Evolutionary conservation across 129 eudicot species (phyloP).

Genomic region (Tanacetum coccineum): DNA sequence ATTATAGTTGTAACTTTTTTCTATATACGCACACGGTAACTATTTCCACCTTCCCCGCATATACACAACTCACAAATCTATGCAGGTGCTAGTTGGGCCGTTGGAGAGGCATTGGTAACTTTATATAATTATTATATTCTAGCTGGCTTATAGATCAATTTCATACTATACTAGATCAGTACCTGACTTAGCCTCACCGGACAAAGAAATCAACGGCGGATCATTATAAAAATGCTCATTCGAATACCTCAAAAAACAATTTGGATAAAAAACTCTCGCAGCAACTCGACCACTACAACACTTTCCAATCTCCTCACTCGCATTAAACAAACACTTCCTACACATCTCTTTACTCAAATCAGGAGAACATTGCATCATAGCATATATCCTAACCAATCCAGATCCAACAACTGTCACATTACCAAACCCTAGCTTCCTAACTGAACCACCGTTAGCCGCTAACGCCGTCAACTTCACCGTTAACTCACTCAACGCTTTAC

Average conservation of each 20-base stretch:
- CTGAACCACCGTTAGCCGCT: constrained; percentile 26
- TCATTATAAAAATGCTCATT: constrained; percentile 29
- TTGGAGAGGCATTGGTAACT: no score
- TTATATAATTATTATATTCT: no score
- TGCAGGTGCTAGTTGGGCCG: no score
- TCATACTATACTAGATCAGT: constrained; percentile 4
- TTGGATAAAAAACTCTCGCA: constrained; percentile 35
- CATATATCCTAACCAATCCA: constrained; percentile 30
- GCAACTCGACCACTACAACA: constrained; percentile 36
- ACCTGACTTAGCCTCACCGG: constrained; percentile 18
- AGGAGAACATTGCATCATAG: constrained; percentile 59
- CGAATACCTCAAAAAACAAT: constrained; percentile 44
- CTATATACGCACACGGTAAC: no score
- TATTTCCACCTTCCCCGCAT: no score
- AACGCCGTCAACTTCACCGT: constrained; percentile 7
- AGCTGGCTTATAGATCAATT: no score
- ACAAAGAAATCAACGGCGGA: constrained; percentile 4
- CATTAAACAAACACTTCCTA: constrained; percentile 27
- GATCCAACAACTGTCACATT: constrained; percentile 7
- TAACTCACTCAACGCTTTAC: constrained; percentile 14
- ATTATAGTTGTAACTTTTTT: not conserved
- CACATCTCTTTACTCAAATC: constrained; percentile 43
- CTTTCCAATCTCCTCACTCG: constrained; percentile 5
- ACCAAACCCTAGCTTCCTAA: constrained; percentile 25
- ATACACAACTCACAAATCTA: not conserved